Evolutionary conservation across 139 green algal species (phyloP).

Genomic region (Volvox reticuliferus): DNA sequence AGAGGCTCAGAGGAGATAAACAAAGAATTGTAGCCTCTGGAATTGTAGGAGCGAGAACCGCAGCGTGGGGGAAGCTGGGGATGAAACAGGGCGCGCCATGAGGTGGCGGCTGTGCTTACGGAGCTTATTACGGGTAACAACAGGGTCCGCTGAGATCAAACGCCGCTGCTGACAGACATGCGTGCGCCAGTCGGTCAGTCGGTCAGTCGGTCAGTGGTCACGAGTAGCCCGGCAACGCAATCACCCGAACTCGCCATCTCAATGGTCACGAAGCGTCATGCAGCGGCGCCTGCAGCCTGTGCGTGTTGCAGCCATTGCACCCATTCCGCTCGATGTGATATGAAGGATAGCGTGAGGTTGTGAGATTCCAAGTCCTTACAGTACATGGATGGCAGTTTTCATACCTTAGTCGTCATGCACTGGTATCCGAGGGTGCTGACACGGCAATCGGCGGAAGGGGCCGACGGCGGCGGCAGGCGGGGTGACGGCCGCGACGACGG

Average conservation of each 20-base stretch:
- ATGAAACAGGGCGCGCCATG: no score
- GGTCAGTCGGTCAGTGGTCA: not conserved
- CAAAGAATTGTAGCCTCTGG: no score
- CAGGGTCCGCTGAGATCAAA: not conserved
- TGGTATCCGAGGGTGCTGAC: slow-evolving; percentile 5
- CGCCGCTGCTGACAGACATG: no score
- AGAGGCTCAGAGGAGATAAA: no score
- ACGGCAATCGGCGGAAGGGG: not conserved
- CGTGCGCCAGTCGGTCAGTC: not conserved
- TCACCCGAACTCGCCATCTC: not conserved
- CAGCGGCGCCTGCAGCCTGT: not conserved
- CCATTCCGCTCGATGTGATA: not conserved
- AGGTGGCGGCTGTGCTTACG: no score
- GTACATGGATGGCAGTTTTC: not conserved
- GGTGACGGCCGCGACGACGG: not conserved
- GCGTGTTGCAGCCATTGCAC: not conserved
- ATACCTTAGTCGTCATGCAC: not conserved
- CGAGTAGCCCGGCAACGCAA: no score
- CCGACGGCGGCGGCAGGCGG: not conserved
- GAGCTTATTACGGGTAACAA: no score
- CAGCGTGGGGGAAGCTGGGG: no score
- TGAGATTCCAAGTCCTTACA: not conserved
- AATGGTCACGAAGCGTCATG: not conserved
- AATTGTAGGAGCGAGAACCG: no score
- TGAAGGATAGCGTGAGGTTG: not conserved